A percentile compares a stretch with the other conserved stretches of the same genome.
phyloP scores from a whole-genome alignment of 2,329 filamentous ascomycete genomes.

The Proliferodiscus dingleyae region DNA sequence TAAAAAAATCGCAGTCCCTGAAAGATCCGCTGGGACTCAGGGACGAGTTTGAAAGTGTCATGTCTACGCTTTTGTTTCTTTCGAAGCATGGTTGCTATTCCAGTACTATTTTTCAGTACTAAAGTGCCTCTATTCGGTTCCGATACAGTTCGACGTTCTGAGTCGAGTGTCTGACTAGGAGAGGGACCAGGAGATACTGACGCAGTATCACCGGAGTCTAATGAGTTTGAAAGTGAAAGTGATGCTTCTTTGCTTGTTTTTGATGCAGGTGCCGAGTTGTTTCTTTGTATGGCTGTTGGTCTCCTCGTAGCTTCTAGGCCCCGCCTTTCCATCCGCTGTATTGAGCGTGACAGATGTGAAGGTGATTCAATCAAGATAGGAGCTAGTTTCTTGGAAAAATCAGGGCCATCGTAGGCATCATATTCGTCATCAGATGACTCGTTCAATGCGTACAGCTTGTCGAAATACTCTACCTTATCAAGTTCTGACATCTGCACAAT shows the following conservation, averaged over 20 bases:
- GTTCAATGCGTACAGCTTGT: constrained; percentile 23
- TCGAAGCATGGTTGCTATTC: constrained; percentile 24
- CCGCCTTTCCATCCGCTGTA: constrained; percentile 14
- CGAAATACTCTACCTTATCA: constrained; percentile 22
- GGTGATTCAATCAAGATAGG: constrained; percentile 38
- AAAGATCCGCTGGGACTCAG: constrained; percentile 54
- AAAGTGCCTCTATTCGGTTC: constrained; percentile 23
- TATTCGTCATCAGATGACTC: constrained; percentile 26
- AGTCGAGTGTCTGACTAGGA: constrained; percentile 7
- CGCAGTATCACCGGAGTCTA: constrained; percentile 9
- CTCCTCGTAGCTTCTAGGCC: constrained; percentile 13
- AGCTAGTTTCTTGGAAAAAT: constrained; percentile 7
- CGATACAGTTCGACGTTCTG: constrained; percentile 18
- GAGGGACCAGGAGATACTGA: not conserved
- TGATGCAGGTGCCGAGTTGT: constrained; percentile 20
- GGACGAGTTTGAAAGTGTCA: constrained; percentile 39
- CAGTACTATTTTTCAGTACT: constrained; percentile 23
- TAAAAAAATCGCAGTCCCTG: constrained; percentile 64
- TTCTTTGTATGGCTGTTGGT: constrained; percentile 19
- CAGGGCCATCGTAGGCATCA: constrained; percentile 16
- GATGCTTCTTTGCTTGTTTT: constrained; percentile 12
- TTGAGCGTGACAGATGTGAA: constrained; percentile 37
- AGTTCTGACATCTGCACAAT: not conserved
- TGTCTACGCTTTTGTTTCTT: constrained; percentile 40
- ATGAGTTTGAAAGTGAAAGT: constrained; percentile 9